Base-by-base conservation (phyloP, 2,329 filamentous ascomycete species). In the Pezicula radicicola region DNA sequence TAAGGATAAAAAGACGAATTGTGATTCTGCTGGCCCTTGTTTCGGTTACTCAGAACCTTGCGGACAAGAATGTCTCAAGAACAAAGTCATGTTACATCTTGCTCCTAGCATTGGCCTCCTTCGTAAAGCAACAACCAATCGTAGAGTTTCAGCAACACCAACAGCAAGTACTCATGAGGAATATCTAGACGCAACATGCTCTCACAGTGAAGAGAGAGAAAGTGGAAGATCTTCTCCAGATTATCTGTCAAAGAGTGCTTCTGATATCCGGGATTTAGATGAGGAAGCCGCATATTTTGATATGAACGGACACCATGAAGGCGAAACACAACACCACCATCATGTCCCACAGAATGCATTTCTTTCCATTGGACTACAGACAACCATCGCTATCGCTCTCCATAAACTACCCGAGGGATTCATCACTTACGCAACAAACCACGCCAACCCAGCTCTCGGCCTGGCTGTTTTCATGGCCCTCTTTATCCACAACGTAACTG, bases 401-500 rank as follows among this genome's bases (percentile, higher is more conserved):
- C 94, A 99, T 75, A 99, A 99, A 68, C 87, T 97, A 35, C 94
- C 94, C 1, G 94, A 87, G 63, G 84, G 84, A 19, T 88, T 88
- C 67, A 87, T 99, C 61, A 97, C 93, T 1, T 99, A 95, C 68
- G 93, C 94, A 9, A 97, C 94, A 9, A 99, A 97, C 70, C 94
- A 99, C 67, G 93, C 91, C 12, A 97, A 92, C 67, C 92, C 94
- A 0, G 77, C 81, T 0, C 82, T 99, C 0, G 94, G 94, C 18
- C 84, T 96, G 70, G 88, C 89, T 48, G 91, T 99, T 50, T 99
- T 99, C 72, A 82, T 97, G 69, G 93, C 94, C 0, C 80, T 99
- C 7, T 96, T 96, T 66, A 93, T 99, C 53, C 94, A 99, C 78
- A 99, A 97, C 72, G 96, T 99, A 64, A 92, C 91, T 27, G 94